These are phyloP conservation scores for Podila horticola DNA, from an alignment of 192 early-diverging fungal species.

Conservation along the genomic window DNA sequence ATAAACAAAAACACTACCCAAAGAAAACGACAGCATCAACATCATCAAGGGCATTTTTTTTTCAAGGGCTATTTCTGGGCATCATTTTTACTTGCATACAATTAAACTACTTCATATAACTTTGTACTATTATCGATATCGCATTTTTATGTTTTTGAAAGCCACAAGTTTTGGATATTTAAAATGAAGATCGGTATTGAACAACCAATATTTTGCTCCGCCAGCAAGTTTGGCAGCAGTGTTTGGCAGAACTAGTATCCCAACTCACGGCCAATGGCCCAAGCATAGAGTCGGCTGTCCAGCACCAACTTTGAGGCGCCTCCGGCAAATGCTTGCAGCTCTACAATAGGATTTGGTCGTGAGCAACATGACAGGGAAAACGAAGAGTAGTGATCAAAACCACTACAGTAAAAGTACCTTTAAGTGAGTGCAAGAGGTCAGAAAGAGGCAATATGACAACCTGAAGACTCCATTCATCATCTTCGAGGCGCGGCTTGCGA, in stretches of 20 bases:
- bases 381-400: background rate
- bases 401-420: slow-evolving; percentile 44
- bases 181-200: too few species aligned
- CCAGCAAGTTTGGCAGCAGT: too few species aligned
- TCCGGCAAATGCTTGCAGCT: slow-evolving; percentile 25
- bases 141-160: background rate
- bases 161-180: background rate
- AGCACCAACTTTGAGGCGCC: slow-evolving; percentile 52
- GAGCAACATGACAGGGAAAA: background rate
- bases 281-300: slow-evolving; percentile 49
- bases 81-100: slow-evolving; percentile 9
- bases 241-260: slow-evolving; percentile 1
- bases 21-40: background rate
- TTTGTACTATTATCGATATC: background rate
- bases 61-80: background rate
- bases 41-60: background rate
- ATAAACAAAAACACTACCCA: background rate
- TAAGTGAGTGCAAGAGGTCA: slow-evolving; percentile 33
- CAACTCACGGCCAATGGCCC: slow-evolving; percentile 48
- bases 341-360: background rate
- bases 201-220: background rate
- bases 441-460: slow-evolving; percentile 46
- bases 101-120: background rate
- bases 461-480: slow-evolving; percentile 65
- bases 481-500: slow-evolving; percentile 48